A percentile compares a stretch with the other conserved stretches of the same genome.
These are phyloP conservation scores for Rhizophora mangle DNA, from an alignment of 345 rosid genomes.

Conservation along the genomic window DNA sequence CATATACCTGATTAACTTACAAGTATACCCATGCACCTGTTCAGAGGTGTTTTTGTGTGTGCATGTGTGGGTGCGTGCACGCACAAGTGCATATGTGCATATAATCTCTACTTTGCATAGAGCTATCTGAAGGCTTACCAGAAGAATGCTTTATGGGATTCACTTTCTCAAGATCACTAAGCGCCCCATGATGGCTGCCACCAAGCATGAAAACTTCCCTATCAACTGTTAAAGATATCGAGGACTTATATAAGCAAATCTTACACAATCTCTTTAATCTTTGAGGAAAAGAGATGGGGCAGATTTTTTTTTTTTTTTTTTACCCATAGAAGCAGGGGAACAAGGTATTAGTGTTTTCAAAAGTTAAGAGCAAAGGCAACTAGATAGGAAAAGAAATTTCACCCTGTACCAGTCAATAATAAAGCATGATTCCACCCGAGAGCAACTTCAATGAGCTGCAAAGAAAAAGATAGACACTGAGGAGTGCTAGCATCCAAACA, in stretches of 20 bases:
- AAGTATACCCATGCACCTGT: too few relatives aligned
- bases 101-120: background rate
- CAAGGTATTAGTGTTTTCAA: background rate
- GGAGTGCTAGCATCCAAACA: constrained; percentile 48
- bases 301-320: background rate
- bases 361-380: background rate
- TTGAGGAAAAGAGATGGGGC: background rate
- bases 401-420: constrained; percentile 49
- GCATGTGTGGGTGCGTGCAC: too few relatives aligned
- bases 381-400: background rate
- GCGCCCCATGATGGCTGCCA: constrained; percentile 47
- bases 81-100: background rate
- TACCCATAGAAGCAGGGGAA: too few relatives aligned
- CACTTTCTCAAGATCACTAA: constrained; percentile 42
- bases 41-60: too few relatives aligned
- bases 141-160: constrained; percentile 29
- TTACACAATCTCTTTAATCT: background rate
- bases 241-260: background rate
- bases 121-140: constrained; percentile 29
- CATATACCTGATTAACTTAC: too few relatives aligned
- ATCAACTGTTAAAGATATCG: constrained; percentile 39
- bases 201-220: constrained; percentile 68
- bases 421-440: constrained; percentile 89
- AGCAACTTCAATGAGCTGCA: constrained; percentile 40
- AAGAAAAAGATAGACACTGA: constrained; percentile 34